Base-by-base conservation (phyloP, 2,329 filamentous ascomycete genomes). In the Fusarium chlamydosporum region DNA sequence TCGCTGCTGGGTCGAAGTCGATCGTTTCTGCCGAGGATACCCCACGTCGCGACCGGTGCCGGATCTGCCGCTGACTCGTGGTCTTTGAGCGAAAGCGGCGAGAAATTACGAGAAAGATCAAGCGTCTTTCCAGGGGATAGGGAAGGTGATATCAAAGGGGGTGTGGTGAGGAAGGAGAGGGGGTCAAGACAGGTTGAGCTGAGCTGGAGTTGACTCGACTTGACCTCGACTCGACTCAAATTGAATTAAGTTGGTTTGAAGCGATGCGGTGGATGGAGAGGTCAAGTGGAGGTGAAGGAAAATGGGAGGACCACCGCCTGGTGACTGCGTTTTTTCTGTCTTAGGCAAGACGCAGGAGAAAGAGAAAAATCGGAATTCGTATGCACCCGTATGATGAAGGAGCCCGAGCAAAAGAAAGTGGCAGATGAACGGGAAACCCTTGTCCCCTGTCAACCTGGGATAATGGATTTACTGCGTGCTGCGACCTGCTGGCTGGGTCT, bases 51-150 rank as follows among this genome's bases (percentile, higher is more conserved):
- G 60, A 65, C 72, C 64, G 70, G 67, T 76, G 74, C 75, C 75
- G 75, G 72, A 72, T 75, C 68, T 74, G 72, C 73, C 73, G 73
- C 75, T 77, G 75, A 76, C 74, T 76, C 74, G 73, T 68, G 66
- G 58, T 61, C 50, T 41, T 57, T 57, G 67, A 70, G 73, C 73
- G 71, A 73, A 75, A 74, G 69, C 73, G 72, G 71, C 73, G 66
- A 70, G 70, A 50, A 72, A 70, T 73, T 74, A 70, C 56, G 67
- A 70, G 67, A 64, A 69, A 59, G 58, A 56, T 47, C 42, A 65
- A 62, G 65, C 56, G 56, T 42, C 33, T 31, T 48, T 59, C 56
- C 55, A 54, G 57, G 54, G 61, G 61, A 41, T 35, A 62, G 18
- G 57, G 20, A 41, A 62, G 26, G 35, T 56, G 41, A 47, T 56